phyloP scores from a whole-genome alignment of 208 protist genomes.

The Trypanosomatidae sp. region DNA sequence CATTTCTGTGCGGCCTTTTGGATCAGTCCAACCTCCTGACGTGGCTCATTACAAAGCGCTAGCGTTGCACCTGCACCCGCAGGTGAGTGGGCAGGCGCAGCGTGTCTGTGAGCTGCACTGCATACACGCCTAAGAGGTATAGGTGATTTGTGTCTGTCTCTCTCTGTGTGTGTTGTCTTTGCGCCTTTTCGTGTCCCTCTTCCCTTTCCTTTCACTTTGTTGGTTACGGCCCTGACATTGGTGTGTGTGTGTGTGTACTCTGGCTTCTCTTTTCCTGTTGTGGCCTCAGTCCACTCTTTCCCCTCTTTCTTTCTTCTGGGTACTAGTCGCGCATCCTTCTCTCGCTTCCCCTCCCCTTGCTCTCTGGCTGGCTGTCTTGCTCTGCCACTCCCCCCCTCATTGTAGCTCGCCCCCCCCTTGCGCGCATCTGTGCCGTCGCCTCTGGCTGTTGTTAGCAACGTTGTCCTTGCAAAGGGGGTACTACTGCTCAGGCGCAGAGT shows the following conservation, averaged over 20 bases:
- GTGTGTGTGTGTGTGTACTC: neutral
- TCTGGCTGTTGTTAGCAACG: neutral
- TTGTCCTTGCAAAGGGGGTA: neutral
- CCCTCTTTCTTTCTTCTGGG: neutral
- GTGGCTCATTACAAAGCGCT: constrained; percentile 34
- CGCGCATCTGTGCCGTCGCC: neutral
- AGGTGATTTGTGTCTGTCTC: neutral
- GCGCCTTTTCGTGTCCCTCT: neutral
- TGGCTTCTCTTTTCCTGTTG: neutral
- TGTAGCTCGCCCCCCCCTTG: neutral
- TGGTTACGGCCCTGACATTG: neutral
- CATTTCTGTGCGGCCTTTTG: constrained; percentile 65
- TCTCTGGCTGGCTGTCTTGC: constrained; percentile 1
- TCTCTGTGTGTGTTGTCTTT: neutral
- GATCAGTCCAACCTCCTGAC: constrained; percentile 55
- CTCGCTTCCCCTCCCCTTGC: neutral
- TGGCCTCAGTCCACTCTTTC: neutral
- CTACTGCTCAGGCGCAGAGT: neutral
- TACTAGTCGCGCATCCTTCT: neutral
- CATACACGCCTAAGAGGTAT: neutral
- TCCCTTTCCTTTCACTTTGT: neutral
- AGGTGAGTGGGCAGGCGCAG: neutral
- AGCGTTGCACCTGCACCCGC: neutral
- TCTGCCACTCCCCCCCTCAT: neutral
- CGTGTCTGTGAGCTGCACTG: neutral